Evolutionary conservation across 2,329 filamentous ascomycete genomes (phyloP).

Genomic region (Trichoderma citrinoviride): DNA sequence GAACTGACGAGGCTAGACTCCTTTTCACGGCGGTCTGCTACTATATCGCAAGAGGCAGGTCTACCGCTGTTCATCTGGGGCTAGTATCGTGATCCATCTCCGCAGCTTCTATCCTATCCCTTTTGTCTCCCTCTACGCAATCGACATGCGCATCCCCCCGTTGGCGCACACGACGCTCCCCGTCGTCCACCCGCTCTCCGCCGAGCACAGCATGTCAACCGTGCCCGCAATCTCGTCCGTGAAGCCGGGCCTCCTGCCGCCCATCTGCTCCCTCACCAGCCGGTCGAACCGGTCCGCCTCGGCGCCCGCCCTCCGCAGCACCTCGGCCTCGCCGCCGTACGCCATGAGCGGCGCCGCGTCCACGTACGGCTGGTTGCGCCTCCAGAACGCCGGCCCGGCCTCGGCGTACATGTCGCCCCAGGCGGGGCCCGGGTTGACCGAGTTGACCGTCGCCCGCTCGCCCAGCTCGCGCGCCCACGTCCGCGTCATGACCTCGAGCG

Average conservation of each 20-base stretch:
- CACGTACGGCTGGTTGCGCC: slow-evolving; percentile 40
- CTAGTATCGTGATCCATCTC: too few species aligned
- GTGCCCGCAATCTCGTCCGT: slow-evolving; percentile 63
- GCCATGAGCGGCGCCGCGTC: slow-evolving; percentile 37
- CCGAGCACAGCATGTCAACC: slow-evolving; percentile 67
- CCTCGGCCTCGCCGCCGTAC: slow-evolving; percentile 35
- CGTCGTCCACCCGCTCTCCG: slow-evolving; percentile 66
- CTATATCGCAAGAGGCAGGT: not conserved
- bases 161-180: slow-evolving; percentile 71
- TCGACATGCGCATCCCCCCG: slow-evolving; percentile 48
- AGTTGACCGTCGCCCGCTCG: slow-evolving; percentile 54
- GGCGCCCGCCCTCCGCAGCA: slow-evolving; percentile 31
- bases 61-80: too few species aligned
- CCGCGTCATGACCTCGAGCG: slow-evolving; percentile 58
- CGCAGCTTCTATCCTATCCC: too few species aligned
- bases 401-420: slow-evolving; percentile 51
- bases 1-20: too few species aligned
- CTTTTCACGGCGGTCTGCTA: too few species aligned
- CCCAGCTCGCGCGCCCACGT: slow-evolving; percentile 58
- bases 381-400: slow-evolving; percentile 37
- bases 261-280: slow-evolving; percentile 36
- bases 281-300: slow-evolving; percentile 36
- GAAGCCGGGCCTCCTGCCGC: slow-evolving; percentile 36
- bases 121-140: slow-evolving; percentile 28
- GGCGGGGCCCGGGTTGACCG: slow-evolving; percentile 57